These are phyloP conservation scores for Acacia pycnantha DNA, from an alignment of 331 rosid genomes.

Conservation along the genomic window DNA sequence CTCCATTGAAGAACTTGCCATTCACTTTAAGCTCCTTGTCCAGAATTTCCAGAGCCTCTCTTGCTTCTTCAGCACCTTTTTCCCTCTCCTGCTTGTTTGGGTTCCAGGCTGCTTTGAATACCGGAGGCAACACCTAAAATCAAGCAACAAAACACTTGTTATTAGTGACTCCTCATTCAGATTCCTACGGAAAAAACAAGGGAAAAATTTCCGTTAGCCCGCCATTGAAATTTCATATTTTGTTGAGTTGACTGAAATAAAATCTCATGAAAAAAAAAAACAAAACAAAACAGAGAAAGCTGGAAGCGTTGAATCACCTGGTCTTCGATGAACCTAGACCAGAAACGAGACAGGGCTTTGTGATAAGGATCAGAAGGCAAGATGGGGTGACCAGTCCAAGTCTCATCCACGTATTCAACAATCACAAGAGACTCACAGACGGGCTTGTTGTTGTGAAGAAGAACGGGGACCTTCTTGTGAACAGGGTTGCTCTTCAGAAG, in stretches of 20 bases:
- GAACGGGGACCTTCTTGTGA: neutral
- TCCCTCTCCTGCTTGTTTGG: conserved; percentile 38
- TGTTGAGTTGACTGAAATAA: too few species aligned
- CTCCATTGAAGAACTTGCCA: conserved; percentile 64
- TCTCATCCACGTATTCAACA: neutral
- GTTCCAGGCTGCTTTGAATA: conserved; percentile 36
- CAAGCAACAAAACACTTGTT: neutral
- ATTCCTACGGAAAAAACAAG: neutral
- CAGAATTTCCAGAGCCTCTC: conserved; percentile 30
- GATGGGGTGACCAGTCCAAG: neutral
- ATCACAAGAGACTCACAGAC: neutral
- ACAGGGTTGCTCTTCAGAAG: neutral
- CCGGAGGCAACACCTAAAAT: conserved; percentile 16
- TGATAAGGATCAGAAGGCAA: neutral
- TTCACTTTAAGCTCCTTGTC: conserved; percentile 49
- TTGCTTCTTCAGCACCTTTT: conserved; percentile 43
- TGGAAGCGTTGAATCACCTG: neutral
- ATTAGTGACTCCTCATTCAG: neutral
- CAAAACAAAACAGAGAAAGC: too few species aligned
- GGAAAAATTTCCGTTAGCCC: too few species aligned
- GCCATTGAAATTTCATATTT: neutral
- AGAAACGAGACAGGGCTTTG: neutral
- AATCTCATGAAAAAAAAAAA: neutral
- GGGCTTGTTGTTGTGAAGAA: neutral
- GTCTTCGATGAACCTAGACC: neutral